These are phyloP conservation scores for Dalbergia cochinchinensis DNA, from an alignment of 306 rosid genomes.

Conservation along the genomic window DNA sequence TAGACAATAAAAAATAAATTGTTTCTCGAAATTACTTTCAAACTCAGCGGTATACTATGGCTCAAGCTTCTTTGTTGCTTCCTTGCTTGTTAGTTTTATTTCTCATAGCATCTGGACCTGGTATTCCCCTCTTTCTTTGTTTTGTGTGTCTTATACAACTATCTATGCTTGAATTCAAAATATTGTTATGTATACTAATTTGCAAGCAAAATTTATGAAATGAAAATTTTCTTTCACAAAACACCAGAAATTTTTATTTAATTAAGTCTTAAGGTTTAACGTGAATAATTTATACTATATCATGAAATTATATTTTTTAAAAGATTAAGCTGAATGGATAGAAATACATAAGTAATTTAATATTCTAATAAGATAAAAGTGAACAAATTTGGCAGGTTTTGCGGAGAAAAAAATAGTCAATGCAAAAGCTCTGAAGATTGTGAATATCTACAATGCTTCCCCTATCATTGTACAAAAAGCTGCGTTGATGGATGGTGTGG, in stretches of 20 bases:
- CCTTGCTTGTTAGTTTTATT: conserved; percentile 2
- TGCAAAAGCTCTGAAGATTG: background rate
- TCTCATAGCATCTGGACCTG: background rate
- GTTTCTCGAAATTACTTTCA: background rate
- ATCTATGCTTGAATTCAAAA: background rate
- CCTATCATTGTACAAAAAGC: background rate
- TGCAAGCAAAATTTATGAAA: background rate
- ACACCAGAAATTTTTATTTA: background rate
- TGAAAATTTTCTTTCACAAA: background rate
- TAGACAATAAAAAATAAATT: background rate
- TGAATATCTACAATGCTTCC: background rate
- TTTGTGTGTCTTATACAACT: background rate
- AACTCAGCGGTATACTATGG: background rate
- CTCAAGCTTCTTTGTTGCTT: background rate
- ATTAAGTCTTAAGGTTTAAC: background rate
- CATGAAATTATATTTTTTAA: no score
- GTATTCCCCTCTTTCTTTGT: background rate
- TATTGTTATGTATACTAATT: no score
- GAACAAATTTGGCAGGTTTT: background rate
- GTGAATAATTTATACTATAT: no score
- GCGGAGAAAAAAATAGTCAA: background rate
- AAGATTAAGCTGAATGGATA: no score
- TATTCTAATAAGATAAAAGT: no score
- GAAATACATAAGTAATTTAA: no score
- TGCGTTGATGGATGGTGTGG: background rate